Percentiles rank a stretch among this genome's conserved stretches.
Conservation (phyloP, 1,284 basidiomycete genomes). For the Rhodotorula glutinis region DNA sequence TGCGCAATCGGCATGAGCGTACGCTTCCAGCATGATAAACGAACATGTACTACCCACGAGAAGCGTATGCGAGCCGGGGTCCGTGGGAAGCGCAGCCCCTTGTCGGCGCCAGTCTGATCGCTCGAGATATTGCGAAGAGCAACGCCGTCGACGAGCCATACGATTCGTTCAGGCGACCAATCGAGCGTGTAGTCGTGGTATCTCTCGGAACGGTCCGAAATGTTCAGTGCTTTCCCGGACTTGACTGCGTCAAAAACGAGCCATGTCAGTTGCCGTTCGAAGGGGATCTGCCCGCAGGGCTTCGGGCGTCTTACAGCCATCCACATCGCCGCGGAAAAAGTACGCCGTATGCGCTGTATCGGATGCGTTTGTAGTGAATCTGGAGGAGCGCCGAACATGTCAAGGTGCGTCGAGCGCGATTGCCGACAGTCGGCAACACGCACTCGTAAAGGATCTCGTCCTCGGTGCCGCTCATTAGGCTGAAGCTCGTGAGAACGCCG, state of each 20-base stretch:
- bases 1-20: not conserved
- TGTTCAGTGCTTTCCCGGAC: not conserved
- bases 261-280: not conserved
- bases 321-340: conserved; percentile 6
- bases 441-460: conserved; percentile 85
- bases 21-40: fast-evolving
- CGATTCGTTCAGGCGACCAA: conserved; percentile 25
- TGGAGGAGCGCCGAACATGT: not conserved
- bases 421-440: conserved; percentile 46
- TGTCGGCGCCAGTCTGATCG: not conserved
- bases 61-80: conserved; percentile 28
- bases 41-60: conserved; percentile 6
- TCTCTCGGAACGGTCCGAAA: not conserved
- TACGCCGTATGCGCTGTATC: not conserved
- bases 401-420: not conserved
- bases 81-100: conserved; percentile 12
- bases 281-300: not conserved
- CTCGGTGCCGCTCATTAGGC: conserved; percentile 8
- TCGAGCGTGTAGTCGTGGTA: conserved; percentile 31
- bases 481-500: conserved; percentile 72
- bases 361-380: conserved; percentile 14
- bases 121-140: conserved; percentile 13
- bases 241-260: not conserved
- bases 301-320: not conserved
- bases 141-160: conserved; percentile 21